Percentiles rank a stretch among this genome's conserved stretches.
These are phyloP conservation scores for Macrocybe sp. DNA, from an alignment of 1,284 basidiomycete genomes.

Conservation along the genomic window DNA sequence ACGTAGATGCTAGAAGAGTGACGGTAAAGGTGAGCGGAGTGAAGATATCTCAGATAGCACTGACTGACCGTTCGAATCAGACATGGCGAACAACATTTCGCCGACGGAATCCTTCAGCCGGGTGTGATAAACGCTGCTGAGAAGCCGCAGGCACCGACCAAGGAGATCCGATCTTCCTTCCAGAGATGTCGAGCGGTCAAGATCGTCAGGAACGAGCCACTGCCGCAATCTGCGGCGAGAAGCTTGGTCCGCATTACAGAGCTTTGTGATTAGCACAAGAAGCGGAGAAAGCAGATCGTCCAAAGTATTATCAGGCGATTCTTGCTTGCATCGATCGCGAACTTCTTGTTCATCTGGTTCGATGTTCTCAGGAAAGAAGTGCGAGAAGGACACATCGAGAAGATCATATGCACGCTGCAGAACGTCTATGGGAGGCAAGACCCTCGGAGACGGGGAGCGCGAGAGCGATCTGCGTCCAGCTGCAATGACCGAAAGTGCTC, in stretches of 20 bases:
- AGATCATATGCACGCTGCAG: constrained; percentile 61
- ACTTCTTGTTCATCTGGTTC: constrained; percentile 62
- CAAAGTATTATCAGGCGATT: constrained; percentile 45
- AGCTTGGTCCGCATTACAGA: constrained; percentile 59
- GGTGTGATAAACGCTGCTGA: constrained; percentile 67
- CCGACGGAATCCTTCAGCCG: constrained; percentile 72
- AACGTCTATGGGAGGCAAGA: constrained; percentile 38
- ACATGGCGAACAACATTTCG: constrained; percentile 82
- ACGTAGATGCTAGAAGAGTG: constrained; percentile 45
- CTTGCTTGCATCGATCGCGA: constrained; percentile 43
- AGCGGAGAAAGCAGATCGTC: constrained; percentile 79
- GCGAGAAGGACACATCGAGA: constrained; percentile 53
- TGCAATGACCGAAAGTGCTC: constrained; percentile 54
- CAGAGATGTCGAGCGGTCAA: constrained; percentile 75
- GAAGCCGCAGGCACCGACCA: constrained; percentile 75
- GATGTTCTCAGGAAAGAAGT: constrained; percentile 61
- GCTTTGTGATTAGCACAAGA: constrained; percentile 64
- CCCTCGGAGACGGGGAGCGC: constrained; percentile 47
- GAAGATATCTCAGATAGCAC: constrained; percentile 2
- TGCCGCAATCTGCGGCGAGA: constrained; percentile 54
- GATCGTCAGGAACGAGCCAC: constrained; percentile 65
- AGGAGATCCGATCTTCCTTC: constrained; percentile 70
- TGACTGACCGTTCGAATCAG: constrained; percentile 70
- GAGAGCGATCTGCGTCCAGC: constrained; percentile 52
- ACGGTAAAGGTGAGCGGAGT: not conserved